Conservation (phyloP, 106 monocot genomes). For the Narthecium ossifragum region DNA sequence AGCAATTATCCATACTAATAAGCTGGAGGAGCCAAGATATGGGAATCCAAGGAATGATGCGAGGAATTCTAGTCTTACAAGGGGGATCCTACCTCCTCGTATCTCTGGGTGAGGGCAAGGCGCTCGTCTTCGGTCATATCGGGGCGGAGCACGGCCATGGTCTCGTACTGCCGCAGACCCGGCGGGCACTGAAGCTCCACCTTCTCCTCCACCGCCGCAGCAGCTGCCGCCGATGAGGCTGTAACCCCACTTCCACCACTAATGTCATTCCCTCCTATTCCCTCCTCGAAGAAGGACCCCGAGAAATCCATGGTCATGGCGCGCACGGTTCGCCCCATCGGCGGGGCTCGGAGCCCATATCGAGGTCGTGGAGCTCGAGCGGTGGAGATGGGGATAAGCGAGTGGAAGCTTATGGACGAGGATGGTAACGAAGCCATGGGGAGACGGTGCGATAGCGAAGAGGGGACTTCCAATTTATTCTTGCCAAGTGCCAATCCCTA, state of each 20-base stretch:
- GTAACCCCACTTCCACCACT: slow-evolving; percentile 4
- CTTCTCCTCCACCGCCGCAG: slow-evolving; percentile 43
- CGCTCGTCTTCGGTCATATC: slow-evolving; percentile 93
- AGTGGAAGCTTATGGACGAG: not conserved
- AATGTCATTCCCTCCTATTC: slow-evolving; percentile 15
- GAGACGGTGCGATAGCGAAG: no score
- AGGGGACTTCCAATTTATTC: no score
- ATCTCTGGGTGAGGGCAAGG: slow-evolving; percentile 67
- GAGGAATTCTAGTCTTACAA: no score
- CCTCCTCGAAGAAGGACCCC: slow-evolving; percentile 62
- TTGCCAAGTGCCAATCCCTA: no score
- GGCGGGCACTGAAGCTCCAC: slow-evolving; percentile 90
- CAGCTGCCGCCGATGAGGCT: slow-evolving; percentile 25
- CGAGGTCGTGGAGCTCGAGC: no score
- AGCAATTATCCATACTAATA: no score
- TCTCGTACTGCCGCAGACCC: slow-evolving; percentile 83
- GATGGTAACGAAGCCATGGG: no score
- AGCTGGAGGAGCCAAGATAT: no score
- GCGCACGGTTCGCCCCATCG: slow-evolving; percentile 10
- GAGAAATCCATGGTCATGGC: slow-evolving; percentile 61
- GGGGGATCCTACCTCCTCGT: slow-evolving; percentile 61
- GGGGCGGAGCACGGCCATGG: slow-evolving; percentile 87
- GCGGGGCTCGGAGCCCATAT: not conserved
- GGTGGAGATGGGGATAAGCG: not conserved
- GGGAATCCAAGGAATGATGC: no score